These are phyloP conservation scores for Sporothrix inflata DNA, from an alignment of 2,329 filamentous ascomycete species.

Conservation along the genomic window DNA sequence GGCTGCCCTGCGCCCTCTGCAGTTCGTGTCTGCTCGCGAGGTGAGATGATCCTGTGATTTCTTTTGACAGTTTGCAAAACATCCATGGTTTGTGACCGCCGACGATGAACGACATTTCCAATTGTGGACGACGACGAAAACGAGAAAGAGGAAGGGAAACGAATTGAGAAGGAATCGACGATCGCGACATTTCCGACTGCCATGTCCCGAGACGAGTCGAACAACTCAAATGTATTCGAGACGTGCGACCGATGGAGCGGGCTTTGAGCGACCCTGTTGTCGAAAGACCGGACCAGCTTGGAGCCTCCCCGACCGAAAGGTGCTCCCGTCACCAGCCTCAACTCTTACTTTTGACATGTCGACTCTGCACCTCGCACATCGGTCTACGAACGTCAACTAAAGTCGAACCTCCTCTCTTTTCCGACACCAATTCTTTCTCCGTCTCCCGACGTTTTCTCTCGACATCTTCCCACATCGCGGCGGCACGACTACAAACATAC, in stretches of 20 bases:
- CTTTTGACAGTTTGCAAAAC: slow-evolving; percentile 21
- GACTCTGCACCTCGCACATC: not conserved
- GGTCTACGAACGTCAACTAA: slow-evolving; percentile 10
- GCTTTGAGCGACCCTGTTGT: slow-evolving; percentile 4
- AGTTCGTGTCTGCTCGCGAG: slow-evolving; percentile 99
- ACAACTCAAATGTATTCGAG: not conserved
- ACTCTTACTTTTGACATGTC: not conserved
- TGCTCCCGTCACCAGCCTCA: not conserved
- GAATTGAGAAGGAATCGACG: slow-evolving; percentile 6
- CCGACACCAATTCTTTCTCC: not conserved
- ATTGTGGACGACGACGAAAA: not conserved
- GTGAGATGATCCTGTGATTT: slow-evolving; percentile 65
- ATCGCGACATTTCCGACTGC: not conserved
- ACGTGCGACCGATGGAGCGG: slow-evolving; percentile 4
- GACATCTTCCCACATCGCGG: not conserved
- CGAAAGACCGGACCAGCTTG: slow-evolving; percentile 1
- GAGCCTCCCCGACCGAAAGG: not conserved
- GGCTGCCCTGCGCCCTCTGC: slow-evolving; percentile 92
- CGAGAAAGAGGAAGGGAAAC: not conserved
- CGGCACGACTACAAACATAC: slow-evolving; percentile 21
- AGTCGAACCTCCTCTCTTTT: not conserved
- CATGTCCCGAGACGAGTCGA: slow-evolving; percentile 12
- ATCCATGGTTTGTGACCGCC: slow-evolving; percentile 22
- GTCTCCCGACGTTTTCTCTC: not conserved
- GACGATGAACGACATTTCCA: not conserved